These are phyloP conservation scores for Epichloe sp. DNA, from an alignment of 2,329 filamentous ascomycete genomes.

Conservation along the genomic window DNA sequence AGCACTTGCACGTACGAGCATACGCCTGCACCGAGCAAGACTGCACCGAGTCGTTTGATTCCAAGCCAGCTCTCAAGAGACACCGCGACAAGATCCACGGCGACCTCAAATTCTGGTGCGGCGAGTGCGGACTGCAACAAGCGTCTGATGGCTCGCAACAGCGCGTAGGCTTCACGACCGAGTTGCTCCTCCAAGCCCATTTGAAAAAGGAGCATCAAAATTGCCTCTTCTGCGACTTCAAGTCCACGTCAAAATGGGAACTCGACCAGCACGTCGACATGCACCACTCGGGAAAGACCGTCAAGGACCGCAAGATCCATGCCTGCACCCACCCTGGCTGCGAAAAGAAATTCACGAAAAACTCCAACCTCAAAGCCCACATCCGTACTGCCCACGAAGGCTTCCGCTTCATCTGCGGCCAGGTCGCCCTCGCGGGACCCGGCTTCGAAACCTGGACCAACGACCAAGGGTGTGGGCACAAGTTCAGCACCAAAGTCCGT, in stretches of 20 bases:
- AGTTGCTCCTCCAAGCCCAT: conserved; percentile 59
- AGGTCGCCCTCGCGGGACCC: conserved; percentile 43
- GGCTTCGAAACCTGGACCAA: conserved; percentile 53
- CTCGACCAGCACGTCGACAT: conserved; percentile 69
- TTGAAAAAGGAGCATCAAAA: conserved; percentile 58
- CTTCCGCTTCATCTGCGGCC: conserved; percentile 65
- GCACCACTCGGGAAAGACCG: conserved; percentile 50
- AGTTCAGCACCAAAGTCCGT: conserved; percentile 63
- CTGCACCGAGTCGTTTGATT: conserved; percentile 63
- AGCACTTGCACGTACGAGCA: conserved; percentile 59
- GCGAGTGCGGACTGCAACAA: conserved; percentile 45
- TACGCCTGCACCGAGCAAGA: conserved; percentile 51
- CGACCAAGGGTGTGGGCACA: conserved; percentile 57
- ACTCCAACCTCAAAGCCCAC: conserved; percentile 72
- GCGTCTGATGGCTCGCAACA: conserved; percentile 25
- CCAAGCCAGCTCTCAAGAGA: conserved; percentile 53
- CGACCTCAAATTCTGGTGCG: conserved; percentile 60
- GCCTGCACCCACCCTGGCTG: conserved; percentile 57
- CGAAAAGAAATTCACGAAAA: conserved; percentile 64
- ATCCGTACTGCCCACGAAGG: conserved; percentile 66
- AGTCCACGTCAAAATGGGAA: conserved; percentile 52
- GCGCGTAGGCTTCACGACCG: conserved; percentile 54
- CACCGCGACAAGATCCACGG: conserved; percentile 62
- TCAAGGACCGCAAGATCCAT: conserved; percentile 52
- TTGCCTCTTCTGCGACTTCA: conserved; percentile 62